A percentile compares a stretch with the other conserved stretches of the same genome.
Evolutionary conservation across 345 rosid species (phyloP).

Genomic region (Rhizophora apiculata): DNA sequence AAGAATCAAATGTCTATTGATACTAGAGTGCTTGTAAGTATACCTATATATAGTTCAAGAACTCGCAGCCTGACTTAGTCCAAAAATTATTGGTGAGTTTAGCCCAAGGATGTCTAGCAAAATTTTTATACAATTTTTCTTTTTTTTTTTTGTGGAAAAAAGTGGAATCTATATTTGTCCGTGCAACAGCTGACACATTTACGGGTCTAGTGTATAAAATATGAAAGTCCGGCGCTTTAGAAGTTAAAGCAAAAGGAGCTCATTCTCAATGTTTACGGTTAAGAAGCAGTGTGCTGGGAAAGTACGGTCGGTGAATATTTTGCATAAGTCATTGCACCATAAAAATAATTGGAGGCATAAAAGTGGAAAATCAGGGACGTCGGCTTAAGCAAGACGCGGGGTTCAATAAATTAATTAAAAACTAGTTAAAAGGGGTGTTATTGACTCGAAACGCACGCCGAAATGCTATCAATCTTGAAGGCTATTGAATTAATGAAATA

Average conservation of each 20-base stretch:
- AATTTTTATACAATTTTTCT: no score
- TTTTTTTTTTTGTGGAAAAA: no score
- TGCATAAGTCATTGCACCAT: background rate
- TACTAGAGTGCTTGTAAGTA: no score
- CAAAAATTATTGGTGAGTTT: no score
- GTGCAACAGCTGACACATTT: conserved; percentile 24
- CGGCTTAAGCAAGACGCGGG: background rate
- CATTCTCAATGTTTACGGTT: conserved; percentile 4
- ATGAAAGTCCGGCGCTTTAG: background rate
- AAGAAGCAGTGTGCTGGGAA: conserved; percentile 15
- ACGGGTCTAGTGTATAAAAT: background rate
- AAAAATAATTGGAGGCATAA: conserved; percentile 35
- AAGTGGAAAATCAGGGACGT: conserved; percentile 10
- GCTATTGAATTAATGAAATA: no score
- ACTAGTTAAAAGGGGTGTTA: background rate
- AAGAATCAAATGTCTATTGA: no score
- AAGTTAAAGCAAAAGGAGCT: conserved; percentile 1
- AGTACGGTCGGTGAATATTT: background rate
- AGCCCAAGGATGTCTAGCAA: no score
- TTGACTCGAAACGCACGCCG: no score
- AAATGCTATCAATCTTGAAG: no score
- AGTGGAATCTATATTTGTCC: conserved; percentile 9
- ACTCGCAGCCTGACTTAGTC: no score
- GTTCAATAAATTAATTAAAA: background rate
- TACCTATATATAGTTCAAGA: no score